A percentile compares a stretch with the other conserved stretches of the same genome.
Evolutionary conservation across 2,329 filamentous ascomycete genomes (phyloP).

Genomic region (Verticillium zaregamsianum): DNA sequence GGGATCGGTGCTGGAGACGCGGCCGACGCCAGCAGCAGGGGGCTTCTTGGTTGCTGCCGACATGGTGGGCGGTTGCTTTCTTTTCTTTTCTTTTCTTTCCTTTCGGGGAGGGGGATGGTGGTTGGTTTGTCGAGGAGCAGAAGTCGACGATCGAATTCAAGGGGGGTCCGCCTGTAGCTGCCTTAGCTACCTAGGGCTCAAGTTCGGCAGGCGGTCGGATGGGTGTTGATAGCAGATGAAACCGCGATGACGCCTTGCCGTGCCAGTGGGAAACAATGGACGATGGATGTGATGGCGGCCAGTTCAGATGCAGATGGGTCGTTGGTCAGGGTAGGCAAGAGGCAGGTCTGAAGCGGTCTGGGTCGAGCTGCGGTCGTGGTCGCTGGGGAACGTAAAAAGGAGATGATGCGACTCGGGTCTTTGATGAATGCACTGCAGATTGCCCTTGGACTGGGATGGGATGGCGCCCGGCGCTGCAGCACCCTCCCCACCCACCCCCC

Average conservation of each 20-base stretch:
- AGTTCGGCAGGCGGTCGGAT: neutral
- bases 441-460: neutral
- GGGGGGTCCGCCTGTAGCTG: neutral
- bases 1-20: slow-evolving; percentile 35
- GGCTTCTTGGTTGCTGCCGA: slow-evolving; percentile 49
- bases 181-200: neutral
- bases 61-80: slow-evolving; percentile 28
- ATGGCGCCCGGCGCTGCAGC: neutral
- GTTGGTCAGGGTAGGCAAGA: neutral
- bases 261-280: neutral
- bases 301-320: neutral
- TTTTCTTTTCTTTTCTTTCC: neutral
- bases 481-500: neutral
- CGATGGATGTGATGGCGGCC: neutral
- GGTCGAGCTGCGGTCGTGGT: neutral
- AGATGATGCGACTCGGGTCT: neutral
- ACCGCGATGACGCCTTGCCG: neutral
- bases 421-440: neutral
- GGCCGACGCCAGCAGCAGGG: slow-evolving; percentile 42
- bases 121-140: neutral
- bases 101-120: neutral
- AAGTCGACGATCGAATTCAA: neutral
- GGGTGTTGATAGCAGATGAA: neutral
- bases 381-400: neutral
- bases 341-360: neutral